A percentile compares a stretch with the other conserved stretches of the same genome.
These are phyloP conservation scores for Aspergillus panamensis DNA, from an alignment of 495 filamentous ascomycete species.

Conservation along the genomic window DNA sequence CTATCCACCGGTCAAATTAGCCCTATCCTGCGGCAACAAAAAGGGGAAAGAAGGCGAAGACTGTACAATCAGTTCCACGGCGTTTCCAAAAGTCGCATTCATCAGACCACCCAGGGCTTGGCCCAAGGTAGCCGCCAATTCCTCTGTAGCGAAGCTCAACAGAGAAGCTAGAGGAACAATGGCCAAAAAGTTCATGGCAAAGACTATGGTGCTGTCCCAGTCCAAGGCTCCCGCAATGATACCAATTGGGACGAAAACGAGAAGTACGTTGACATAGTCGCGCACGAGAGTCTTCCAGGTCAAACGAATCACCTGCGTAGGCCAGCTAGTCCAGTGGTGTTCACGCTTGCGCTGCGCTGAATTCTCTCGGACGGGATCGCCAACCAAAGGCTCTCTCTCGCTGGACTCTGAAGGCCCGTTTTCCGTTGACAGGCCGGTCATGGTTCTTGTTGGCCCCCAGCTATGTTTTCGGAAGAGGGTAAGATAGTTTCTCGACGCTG, in stretches of 20 bases:
- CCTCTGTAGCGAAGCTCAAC: conserved; percentile 93
- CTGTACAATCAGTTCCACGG: conserved; percentile 93
- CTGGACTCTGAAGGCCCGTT: conserved; percentile 30
- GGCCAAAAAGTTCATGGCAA: conserved; percentile 89
- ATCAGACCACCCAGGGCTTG: conserved; percentile 88
- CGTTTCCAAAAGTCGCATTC: conserved; percentile 97
- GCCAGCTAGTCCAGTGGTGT: conserved; percentile 52
- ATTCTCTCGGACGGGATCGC: conserved; percentile 20
- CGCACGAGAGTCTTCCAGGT: conserved; percentile 55
- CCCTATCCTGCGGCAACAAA: background rate
- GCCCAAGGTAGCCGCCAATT: conserved; percentile 77
- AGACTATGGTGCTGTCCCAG: conserved; percentile 74
- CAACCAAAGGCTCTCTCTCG: conserved; percentile 36
- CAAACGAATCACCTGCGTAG: conserved; percentile 46
- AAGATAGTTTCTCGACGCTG: conserved; percentile 32
- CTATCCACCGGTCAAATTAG: conserved; percentile 42
- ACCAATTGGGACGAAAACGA: conserved; percentile 87
- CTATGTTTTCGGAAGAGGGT: conserved; percentile 33
- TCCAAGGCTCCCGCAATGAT: conserved; percentile 70
- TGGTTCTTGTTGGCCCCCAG: conserved; percentile 32
- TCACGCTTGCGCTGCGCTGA: conserved; percentile 35
- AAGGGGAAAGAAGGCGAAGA: conserved; percentile 10
- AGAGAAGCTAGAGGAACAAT: conserved; percentile 92
- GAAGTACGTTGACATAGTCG: conserved; percentile 80
- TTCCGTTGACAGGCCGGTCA: conserved; percentile 25